Evolutionary conservation across 768 basidiomycete species (phyloP).

Genomic region (Tulasnella sp.): DNA sequence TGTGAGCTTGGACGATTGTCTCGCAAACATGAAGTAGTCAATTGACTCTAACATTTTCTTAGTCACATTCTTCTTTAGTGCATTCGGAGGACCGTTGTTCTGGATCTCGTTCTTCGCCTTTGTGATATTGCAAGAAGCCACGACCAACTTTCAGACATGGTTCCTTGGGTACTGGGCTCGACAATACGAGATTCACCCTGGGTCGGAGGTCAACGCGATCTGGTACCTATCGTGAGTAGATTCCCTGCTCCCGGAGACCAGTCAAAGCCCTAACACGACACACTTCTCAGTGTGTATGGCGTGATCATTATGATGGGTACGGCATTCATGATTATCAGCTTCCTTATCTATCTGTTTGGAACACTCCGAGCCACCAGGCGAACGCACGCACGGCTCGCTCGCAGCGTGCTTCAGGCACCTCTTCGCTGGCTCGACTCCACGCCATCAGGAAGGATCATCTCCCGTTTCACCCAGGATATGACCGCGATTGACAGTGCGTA

Average conservation of each 20-base stretch:
- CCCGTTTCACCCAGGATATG: slow-evolving; percentile 22
- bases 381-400: slow-evolving; percentile 43
- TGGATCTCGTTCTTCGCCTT: slow-evolving; percentile 24
- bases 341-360: slow-evolving; percentile 39
- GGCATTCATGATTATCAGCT: slow-evolving; percentile 28
- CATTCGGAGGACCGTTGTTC: slow-evolving; percentile 26
- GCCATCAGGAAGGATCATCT: slow-evolving; percentile 21
- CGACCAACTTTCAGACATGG: slow-evolving; percentile 31
- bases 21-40: background rate
- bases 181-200: slow-evolving; percentile 11
- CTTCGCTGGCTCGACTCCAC: slow-evolving; percentile 28
- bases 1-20: slow-evolving; percentile 22
- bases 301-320: slow-evolving; percentile 29
- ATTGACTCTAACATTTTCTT: background rate
- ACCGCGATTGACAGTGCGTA: slow-evolving; percentile 15
- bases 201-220: slow-evolving; percentile 28
- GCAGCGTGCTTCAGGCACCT: slow-evolving; percentile 48
- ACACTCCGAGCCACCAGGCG: slow-evolving; percentile 41
- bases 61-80: slow-evolving; percentile 31
- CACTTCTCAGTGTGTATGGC: slow-evolving; percentile 27
- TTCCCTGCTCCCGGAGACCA: slow-evolving; percentile 37
- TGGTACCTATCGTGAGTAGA: slow-evolving; percentile 31
- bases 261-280: slow-evolving; percentile 9
- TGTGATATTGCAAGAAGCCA: slow-evolving; percentile 20
- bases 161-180: slow-evolving; percentile 31